Conservation (phyloP, 2,329 filamentous ascomycete genomes). For the Cercospora nicotianae region DNA sequence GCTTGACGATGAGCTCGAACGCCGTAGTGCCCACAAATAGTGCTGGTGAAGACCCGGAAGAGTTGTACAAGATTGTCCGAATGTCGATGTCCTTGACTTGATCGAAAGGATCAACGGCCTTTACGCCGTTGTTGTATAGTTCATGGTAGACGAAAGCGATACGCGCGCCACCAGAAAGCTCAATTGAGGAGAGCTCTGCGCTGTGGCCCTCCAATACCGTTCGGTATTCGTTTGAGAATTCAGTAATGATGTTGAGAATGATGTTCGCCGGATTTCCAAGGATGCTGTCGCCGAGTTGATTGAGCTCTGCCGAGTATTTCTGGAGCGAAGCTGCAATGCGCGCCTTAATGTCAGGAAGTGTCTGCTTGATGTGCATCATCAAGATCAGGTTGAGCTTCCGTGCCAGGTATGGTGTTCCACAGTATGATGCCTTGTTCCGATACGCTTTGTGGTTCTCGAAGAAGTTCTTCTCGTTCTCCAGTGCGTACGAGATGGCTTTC, state of each 20-base stretch:
- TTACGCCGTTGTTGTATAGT: slow-evolving; percentile 94
- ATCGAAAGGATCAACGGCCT: slow-evolving; percentile 96
- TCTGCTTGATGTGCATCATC: slow-evolving; percentile 99
- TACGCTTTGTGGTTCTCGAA: slow-evolving; percentile 99
- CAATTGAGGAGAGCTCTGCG: slow-evolving; percentile 88
- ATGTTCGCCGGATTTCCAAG: slow-evolving; percentile 96
- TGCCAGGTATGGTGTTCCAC: slow-evolving; percentile 93
- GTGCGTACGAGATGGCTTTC: slow-evolving; percentile 84
- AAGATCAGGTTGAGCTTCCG: slow-evolving; percentile 97
- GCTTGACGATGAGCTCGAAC: slow-evolving; percentile 98
- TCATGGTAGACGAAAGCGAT: slow-evolving; percentile 99
- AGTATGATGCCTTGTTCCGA: slow-evolving; percentile 97
- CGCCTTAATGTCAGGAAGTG: slow-evolving; percentile 95
- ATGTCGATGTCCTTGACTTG: slow-evolving; percentile 97
- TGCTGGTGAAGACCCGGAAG: slow-evolving; percentile 94
- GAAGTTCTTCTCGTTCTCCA: slow-evolving; percentile 94
- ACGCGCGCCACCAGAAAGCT: slow-evolving; percentile 93
- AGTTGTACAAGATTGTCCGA: slow-evolving; percentile 96
- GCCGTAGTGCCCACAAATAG: slow-evolving; percentile 96
- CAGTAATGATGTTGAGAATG: slow-evolving; percentile 96
- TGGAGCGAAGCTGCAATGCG: slow-evolving; percentile 90
- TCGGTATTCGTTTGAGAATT: slow-evolving; percentile 97
- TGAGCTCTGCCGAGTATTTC: slow-evolving; percentile 83
- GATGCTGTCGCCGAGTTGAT: slow-evolving; percentile 85
- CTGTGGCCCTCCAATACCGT: slow-evolving; percentile 96